phyloP scores from a whole-genome alignment of 805 yeast species.

The Candida qinlingensis region DNA sequence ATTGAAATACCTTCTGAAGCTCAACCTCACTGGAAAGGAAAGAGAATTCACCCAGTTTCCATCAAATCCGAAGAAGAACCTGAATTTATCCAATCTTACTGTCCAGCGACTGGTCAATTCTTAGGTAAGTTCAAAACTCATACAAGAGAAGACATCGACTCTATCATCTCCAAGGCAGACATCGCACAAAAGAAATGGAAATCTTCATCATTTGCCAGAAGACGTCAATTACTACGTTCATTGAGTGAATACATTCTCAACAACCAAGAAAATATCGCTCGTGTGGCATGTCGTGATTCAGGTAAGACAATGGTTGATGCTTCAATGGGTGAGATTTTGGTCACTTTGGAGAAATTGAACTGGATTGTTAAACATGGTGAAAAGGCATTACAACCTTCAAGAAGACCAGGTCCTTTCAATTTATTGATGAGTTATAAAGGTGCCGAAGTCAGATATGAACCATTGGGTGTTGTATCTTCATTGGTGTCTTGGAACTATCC shows the following conservation, averaged over 20 bases:
- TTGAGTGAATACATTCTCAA: slow-evolving; percentile 65
- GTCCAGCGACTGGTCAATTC: slow-evolving; percentile 94
- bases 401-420: slow-evolving; percentile 84
- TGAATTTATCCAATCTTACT: slow-evolving; percentile 68
- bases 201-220: slow-evolving; percentile 48
- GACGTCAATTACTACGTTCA: slow-evolving; percentile 68
- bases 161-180: slow-evolving; percentile 39
- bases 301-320: slow-evolving; percentile 97
- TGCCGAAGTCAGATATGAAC: slow-evolving; percentile 92
- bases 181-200: slow-evolving; percentile 31
- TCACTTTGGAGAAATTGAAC: slow-evolving; percentile 84
- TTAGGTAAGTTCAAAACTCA: slow-evolving; percentile 68
- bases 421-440: slow-evolving; percentile 83
- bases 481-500: slow-evolving; percentile 98
- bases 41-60: slow-evolving; percentile 60
- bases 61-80: slow-evolving; percentile 60
- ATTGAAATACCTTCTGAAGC: slow-evolving; percentile 70
- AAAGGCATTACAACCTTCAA: slow-evolving; percentile 51
- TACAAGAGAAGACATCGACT: slow-evolving; percentile 66
- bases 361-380: slow-evolving; percentile 90
- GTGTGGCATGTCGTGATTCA: slow-evolving; percentile 93
- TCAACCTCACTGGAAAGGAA: slow-evolving; percentile 89
- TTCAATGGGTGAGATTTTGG: slow-evolving; percentile 93
- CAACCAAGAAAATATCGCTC: slow-evolving; percentile 81
- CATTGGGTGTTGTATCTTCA: slow-evolving; percentile 81